Evolutionary conservation across 1,284 basidiomycete species (phyloP).

Genomic region (Naganishia sp.): DNA sequence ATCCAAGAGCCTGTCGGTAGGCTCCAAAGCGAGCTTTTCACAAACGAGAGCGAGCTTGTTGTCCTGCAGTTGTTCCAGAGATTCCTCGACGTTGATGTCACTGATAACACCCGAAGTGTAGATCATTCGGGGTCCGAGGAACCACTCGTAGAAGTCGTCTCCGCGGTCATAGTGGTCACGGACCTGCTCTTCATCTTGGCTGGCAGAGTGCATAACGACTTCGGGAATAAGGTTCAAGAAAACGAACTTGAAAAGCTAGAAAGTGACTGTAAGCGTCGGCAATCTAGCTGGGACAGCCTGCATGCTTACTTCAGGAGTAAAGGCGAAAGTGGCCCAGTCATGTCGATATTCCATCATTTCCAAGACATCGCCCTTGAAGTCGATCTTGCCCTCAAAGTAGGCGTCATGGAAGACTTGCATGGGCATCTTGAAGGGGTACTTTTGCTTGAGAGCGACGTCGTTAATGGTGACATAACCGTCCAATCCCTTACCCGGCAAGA

Average conservation of each 20-base stretch:
- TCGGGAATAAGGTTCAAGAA: slow-evolving; percentile 86
- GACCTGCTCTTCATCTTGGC: slow-evolving; percentile 94
- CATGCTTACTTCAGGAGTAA: slow-evolving; percentile 50
- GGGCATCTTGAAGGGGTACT: slow-evolving; percentile 88
- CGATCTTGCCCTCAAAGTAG: slow-evolving; percentile 94
- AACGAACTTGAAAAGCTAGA: slow-evolving; percentile 91
- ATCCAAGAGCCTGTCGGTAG: slow-evolving; percentile 76
- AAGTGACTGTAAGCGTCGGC: not conserved
- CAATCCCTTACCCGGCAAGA: slow-evolving; percentile 80
- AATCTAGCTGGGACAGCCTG: not conserved
- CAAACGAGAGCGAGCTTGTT: slow-evolving; percentile 96
- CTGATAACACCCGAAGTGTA: slow-evolving; percentile 92
- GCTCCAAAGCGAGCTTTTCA: slow-evolving; percentile 86
- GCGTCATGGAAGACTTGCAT: slow-evolving; percentile 98
- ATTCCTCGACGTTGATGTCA: slow-evolving; percentile 73
- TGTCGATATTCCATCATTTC: slow-evolving; percentile 92
- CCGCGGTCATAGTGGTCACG: slow-evolving; percentile 96
- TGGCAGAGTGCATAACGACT: slow-evolving; percentile 83
- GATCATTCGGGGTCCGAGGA: slow-evolving; percentile 58
- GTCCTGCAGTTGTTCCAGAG: slow-evolving; percentile 94
- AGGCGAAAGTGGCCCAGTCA: slow-evolving; percentile 89
- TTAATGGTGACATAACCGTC: slow-evolving; percentile 90
- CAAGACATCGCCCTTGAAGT: slow-evolving; percentile 95
- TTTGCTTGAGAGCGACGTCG: slow-evolving; percentile 73
- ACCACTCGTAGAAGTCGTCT: slow-evolving; percentile 92